phyloP scores from a whole-genome alignment of 2,329 filamentous ascomycete species.

The Rutstroemia sp. region DNA sequence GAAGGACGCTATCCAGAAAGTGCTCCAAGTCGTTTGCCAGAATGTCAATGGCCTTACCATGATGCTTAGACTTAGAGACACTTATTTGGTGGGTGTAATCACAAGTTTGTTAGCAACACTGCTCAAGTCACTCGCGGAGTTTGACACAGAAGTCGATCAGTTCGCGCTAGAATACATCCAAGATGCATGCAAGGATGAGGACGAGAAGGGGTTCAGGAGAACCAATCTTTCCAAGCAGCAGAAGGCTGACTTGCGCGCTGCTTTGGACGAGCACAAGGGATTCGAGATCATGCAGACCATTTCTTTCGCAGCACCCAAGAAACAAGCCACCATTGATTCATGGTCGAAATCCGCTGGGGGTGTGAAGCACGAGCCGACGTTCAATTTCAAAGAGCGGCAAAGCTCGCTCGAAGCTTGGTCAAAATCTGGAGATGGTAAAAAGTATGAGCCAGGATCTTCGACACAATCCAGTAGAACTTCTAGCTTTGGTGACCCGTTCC shows the following conservation, averaged over 20 bases:
- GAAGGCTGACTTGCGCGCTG: conserved; percentile 70
- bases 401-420: conserved; percentile 8
- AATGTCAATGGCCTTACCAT: conserved; percentile 66
- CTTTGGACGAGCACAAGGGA: conserved; percentile 51
- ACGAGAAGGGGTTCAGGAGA: conserved; percentile 50
- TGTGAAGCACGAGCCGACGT: conserved; percentile 2
- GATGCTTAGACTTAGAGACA: conserved; percentile 85
- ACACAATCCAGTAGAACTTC: not conserved
- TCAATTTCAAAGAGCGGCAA: conserved; percentile 4
- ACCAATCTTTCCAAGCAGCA: conserved; percentile 79
- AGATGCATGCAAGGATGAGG: conserved; percentile 52
- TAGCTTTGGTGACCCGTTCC: not conserved
- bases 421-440: conserved; percentile 19
- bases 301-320: conserved; percentile 34
- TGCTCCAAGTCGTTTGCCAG: conserved; percentile 58
- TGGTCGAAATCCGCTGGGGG: conserved; percentile 48
- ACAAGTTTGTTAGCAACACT: conserved; percentile 81
- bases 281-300: conserved; percentile 43
- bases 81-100: conserved; percentile 74
- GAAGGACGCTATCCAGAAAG: conserved; percentile 38
- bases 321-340: conserved; percentile 53
- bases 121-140: conserved; percentile 70
- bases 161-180: conserved; percentile 54
- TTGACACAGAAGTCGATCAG: conserved; percentile 61
- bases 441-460: conserved; percentile 22